Evolutionary conservation across 768 basidiomycete species (phyloP).

Genomic region (Candolleomyces aberdarensis): DNA sequence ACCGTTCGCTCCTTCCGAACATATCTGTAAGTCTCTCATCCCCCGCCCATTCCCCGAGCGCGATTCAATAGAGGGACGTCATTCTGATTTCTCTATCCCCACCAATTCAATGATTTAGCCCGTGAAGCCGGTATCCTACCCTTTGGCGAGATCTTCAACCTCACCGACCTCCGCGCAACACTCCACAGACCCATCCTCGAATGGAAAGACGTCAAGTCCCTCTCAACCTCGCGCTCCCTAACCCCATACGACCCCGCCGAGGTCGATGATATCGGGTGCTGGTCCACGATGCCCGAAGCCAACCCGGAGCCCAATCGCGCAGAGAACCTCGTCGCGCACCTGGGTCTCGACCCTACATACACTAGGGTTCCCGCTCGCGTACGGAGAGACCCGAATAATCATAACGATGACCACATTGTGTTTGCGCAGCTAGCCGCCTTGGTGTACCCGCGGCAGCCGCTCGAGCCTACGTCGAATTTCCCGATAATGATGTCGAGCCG

Average conservation of each 20-base stretch:
- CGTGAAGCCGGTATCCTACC: constrained; percentile 6
- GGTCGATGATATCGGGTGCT: constrained; percentile 8
- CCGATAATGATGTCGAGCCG: background rate
- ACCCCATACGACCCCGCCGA: background rate
- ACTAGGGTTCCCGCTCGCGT: background rate
- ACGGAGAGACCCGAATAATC: background rate
- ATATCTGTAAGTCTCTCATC: too few species aligned
- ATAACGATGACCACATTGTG: constrained; percentile 1
- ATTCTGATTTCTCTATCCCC: too few species aligned
- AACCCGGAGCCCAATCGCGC: background rate
- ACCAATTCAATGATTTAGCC: background rate
- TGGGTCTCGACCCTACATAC: constrained; percentile 8
- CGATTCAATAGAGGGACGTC: too few species aligned
- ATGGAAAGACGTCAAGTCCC: constrained; percentile 4
- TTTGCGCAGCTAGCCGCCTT: constrained; percentile 6
- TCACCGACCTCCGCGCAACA: constrained; percentile 2
- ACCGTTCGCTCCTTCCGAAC: too few species aligned
- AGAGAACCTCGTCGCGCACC: background rate
- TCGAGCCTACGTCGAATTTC: background rate
- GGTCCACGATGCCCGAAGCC: constrained; percentile 3
- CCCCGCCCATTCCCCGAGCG: too few species aligned
- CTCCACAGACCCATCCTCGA: constrained; percentile 6
- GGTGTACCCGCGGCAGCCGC: background rate
- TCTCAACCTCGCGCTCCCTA: background rate
- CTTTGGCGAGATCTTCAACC: constrained; percentile 12